Conservation (phyloP, 2,329 filamentous ascomycete species). For the Lachnellula arida region DNA sequence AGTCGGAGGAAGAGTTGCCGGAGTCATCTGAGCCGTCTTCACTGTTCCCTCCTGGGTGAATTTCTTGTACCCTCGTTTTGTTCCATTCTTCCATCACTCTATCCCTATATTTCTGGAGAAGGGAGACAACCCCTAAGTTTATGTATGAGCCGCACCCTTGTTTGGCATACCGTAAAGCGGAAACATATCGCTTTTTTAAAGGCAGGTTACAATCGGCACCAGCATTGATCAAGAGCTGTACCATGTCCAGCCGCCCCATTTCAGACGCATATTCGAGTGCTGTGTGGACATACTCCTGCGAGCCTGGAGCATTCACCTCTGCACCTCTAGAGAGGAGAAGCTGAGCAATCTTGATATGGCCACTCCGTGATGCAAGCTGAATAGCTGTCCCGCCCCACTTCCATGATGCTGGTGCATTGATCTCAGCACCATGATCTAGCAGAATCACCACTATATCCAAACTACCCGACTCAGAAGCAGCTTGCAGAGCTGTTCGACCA, state of each 20-base stretch:
- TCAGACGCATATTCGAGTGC: background rate
- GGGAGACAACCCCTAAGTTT: no score
- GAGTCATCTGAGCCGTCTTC: no score
- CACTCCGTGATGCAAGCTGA: background rate
- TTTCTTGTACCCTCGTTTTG: no score
- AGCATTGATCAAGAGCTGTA: background rate
- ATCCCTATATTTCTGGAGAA: no score
- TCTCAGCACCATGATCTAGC: background rate
- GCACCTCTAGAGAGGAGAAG: background rate
- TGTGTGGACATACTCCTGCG: background rate
- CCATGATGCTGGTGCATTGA: background rate
- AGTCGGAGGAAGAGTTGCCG: no score
- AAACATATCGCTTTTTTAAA: no score
- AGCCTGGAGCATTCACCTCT: background rate
- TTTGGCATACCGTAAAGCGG: no score
- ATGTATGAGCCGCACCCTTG: rapidly evolving
- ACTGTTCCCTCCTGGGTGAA: no score
- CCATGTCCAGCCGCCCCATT: background rate
- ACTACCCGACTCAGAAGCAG: background rate
- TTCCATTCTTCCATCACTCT: no score
- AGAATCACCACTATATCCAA: background rate
- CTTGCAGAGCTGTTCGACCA: background rate
- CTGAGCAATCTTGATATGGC: background rate
- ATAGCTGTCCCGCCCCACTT: background rate
- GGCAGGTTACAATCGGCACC: background rate